Evolutionary conservation across 2,329 filamentous ascomycete genomes (phyloP).

Genomic region (Elsinoe batatas): DNA sequence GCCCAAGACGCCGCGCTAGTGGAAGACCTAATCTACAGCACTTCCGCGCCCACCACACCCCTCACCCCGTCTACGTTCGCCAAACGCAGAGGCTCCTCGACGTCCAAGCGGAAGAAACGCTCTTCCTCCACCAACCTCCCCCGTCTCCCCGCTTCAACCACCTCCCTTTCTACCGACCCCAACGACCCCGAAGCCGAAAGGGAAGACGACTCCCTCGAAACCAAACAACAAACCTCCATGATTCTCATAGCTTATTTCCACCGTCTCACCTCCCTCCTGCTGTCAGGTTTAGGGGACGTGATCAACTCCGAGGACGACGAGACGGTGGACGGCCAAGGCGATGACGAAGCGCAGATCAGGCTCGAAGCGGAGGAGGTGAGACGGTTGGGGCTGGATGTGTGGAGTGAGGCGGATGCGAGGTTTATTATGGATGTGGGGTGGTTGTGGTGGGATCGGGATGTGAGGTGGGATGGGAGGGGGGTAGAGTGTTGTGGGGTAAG

Average conservation of each 20-base stretch:
- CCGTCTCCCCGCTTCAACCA: conserved; percentile 27
- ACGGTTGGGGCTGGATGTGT: conserved; percentile 66
- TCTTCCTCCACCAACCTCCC: neutral
- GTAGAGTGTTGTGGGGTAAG: conserved; percentile 65
- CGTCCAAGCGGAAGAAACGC: neutral
- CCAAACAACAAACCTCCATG: conserved; percentile 49
- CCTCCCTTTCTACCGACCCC: conserved; percentile 1
- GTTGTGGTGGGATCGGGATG: conserved; percentile 56
- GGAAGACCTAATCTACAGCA: conserved; percentile 30
- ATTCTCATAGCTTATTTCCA: conserved; percentile 75
- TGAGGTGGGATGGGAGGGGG: conserved; percentile 56
- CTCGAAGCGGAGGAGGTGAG: conserved; percentile 57
- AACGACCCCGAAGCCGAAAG: too few species aligned
- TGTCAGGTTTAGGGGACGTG: conserved; percentile 53
- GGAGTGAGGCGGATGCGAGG: conserved; percentile 59
- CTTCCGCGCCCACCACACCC: conserved; percentile 12
- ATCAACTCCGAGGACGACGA: conserved; percentile 42
- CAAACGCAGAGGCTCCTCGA: conserved; percentile 6
- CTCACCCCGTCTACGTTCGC: conserved; percentile 13
- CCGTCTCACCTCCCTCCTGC: conserved; percentile 57
- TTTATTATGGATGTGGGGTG: conserved; percentile 56
- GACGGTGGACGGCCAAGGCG: conserved; percentile 30
- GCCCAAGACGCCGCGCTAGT: conserved; percentile 39
- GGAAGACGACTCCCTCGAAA: conserved; percentile 13
- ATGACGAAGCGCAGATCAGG: conserved; percentile 27